phyloP scores from a whole-genome alignment of 179 eudicot species.

The Beta corolliflora region DNA sequence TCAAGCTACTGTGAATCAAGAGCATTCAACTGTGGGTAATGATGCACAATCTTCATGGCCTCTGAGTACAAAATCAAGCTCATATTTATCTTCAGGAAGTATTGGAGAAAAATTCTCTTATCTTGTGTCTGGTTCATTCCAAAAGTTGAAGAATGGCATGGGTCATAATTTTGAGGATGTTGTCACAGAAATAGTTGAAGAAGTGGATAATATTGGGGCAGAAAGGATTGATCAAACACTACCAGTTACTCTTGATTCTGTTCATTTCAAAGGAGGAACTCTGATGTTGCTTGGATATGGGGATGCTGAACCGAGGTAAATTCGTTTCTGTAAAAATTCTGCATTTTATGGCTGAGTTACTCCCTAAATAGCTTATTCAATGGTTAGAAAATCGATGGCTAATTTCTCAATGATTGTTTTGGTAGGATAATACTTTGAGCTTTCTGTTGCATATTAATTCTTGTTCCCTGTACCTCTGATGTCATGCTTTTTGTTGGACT shows the following conservation, averaged over 20 bases:
- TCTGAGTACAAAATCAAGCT: conserved; percentile 30
- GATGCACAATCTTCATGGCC: conserved; percentile 25
- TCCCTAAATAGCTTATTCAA: not conserved
- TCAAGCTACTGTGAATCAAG: conserved; percentile 36
- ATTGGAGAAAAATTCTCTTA: conserved; percentile 44
- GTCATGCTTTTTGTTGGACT: not conserved
- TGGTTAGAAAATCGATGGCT: not conserved
- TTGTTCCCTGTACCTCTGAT: not conserved
- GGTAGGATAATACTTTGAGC: not conserved
- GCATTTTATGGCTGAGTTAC: not conserved
- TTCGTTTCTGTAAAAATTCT: conserved; percentile 4
- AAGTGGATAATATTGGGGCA: conserved; percentile 48
- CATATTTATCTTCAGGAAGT: conserved; percentile 32
- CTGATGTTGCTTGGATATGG: conserved; percentile 95
- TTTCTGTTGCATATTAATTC: conserved; percentile 16
- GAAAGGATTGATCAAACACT: conserved; percentile 63
- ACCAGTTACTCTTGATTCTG: conserved; percentile 85
- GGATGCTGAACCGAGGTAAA: conserved; percentile 85
- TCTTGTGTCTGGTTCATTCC: conserved; percentile 51
- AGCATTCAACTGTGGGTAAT: conserved; percentile 31
- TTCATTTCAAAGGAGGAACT: conserved; percentile 80
- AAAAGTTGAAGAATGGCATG: conserved; percentile 52
- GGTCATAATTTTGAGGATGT: conserved; percentile 59
- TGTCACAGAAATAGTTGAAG: conserved; percentile 63
- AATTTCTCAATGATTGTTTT: conserved; percentile 8